Evolutionary conservation across 306 rosid genomes (phyloP), one percentile per base, ranked within the genome.

Genomic region (Herpetospermum pedunculosum): DNA sequence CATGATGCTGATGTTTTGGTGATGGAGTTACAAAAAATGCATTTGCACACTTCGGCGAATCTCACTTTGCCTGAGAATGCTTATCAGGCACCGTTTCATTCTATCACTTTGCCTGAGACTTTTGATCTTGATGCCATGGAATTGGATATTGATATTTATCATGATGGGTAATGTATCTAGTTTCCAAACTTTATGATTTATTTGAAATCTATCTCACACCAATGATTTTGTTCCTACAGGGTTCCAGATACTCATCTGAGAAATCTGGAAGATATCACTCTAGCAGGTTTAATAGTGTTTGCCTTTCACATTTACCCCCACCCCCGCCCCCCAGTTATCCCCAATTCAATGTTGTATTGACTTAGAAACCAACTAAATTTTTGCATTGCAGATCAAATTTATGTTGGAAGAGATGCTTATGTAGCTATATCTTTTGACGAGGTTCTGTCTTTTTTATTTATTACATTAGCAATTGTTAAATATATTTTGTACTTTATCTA

Each of bases 221-320:
- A 19, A 38, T 50, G 72, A 21, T 76, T n/a, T 64, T 63, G 80
- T 55, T 75, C 62, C 18, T 54, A 47, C 76, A 93, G 98, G 85
- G 34, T 21, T 28, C 76, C 77, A 23, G 90, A 87, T 78, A 71
- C 60, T 80, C 88, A 94, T 85, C 73, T 40, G 25, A 81, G 50
- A 53, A 89, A 70, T 84, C 76, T 7, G 23, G 96, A 89, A 70
- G 99, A 94, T 3, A 94, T 94, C 72, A 91, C 97, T 1, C 73
- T 91, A 15, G 1, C 69, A 81, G 99, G 96, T 94, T 76, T 65
- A 40, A 25, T 8, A 63, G 35, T 23, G 65, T 52, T 72, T 53
- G 19, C 49, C 18, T 11, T 65, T 32, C 54, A 73, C 19, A 18
- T 59, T 63, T 47, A 50, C 3, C 43, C 30, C 41, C 19, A 4